Evolutionary conservation across 345 rosid genomes (phyloP), one percentile per base, ranked within the genome.

Genomic region (Melaleuca quinquenervia): DNA sequence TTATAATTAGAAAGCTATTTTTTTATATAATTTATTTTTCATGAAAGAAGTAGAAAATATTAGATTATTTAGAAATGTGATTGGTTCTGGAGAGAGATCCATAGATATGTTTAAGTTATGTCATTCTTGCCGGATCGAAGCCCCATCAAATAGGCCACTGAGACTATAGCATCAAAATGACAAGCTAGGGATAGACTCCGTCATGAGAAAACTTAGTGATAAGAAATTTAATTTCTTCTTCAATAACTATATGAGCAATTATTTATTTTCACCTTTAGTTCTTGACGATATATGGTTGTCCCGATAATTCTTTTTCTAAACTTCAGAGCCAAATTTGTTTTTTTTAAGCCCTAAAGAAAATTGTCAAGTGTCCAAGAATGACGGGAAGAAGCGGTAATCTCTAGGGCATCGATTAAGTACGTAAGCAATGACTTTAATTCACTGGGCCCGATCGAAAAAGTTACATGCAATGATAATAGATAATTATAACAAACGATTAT

Each of bases 51-150:
- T n/a, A n/a, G n/a, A n/a, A n/a, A n/a, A 12, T 18, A 6, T 70
- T 18, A 18, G 1, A 0, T 11, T 5, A 11, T 36, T 70, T 18
- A 2, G 12, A 32, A 20, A 70, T 18, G 24, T 0, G 12, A 41
- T 70, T 10, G 48, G 12, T 36, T 9, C 3, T 32, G 22, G 1
- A 11, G 15, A 64, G 11, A 48, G 0, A 70, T 70, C 13, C 0
- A 0, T 36, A 2, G 7, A 6, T 36, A 18, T 26, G 48, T 41
- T 32, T 70, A 18, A 36, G 9, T 22, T 55, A 55, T 1, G 60
- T 55, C 24, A 8, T n/a, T 55, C 60, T 22, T 9, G n/a, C 11
- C 26, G 14, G 26, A 36, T 32, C 18, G 22, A 16, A 16, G 22
- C 75, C 21, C 14, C 3, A 7, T 27, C 75, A 7, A 64, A 32